Percentiles rank a stretch among this genome's conserved stretches.
These are phyloP conservation scores for Hypsizygus ulmarius DNA, from an alignment of 1,284 basidiomycete genomes.

Conservation along the genomic window DNA sequence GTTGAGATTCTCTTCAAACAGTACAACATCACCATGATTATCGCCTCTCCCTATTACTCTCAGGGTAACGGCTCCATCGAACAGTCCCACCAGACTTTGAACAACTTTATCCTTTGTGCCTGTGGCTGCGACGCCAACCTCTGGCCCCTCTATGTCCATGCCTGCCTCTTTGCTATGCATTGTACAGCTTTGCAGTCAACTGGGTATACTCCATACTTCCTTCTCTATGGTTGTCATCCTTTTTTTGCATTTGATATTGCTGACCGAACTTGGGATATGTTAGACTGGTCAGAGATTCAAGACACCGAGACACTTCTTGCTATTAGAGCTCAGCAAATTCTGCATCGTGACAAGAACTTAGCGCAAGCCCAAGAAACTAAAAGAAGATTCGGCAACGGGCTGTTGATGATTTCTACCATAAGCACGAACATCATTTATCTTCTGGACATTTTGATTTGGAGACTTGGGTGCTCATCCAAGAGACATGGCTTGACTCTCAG, in stretches of 20 bases:
- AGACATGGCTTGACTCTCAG: conserved; percentile 29
- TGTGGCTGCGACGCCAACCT: conserved; percentile 18
- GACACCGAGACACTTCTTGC: conserved; percentile 25
- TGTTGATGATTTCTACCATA: conserved; percentile 24
- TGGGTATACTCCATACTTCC: conserved; percentile 31
- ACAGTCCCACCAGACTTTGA: conserved; percentile 24
- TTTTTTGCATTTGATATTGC: conserved; percentile 30
- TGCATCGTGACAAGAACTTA: conserved; percentile 19
- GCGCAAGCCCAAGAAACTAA: conserved; percentile 16
- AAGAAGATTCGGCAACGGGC: conserved; percentile 15
- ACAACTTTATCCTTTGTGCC: conserved; percentile 22
- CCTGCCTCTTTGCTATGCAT: conserved; percentile 23
- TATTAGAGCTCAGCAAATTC: conserved; percentile 23
- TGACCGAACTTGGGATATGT: conserved; percentile 29
- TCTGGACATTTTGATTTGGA: conserved; percentile 21
- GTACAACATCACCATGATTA: conserved; percentile 25
- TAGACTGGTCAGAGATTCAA: conserved; percentile 26
- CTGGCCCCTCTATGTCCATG: conserved; percentile 25
- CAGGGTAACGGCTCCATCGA: conserved; percentile 33
- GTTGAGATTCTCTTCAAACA: conserved; percentile 20
- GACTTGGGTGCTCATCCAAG: conserved; percentile 28
- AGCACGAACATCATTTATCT: conserved; percentile 11
- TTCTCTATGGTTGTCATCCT: conserved; percentile 32
- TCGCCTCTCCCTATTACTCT: conserved; percentile 30
- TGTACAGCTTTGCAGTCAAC: conserved; percentile 26